Conservation (phyloP, 2,329 filamentous ascomycete genomes). For the Ophiostoma tasmaniense region DNA sequence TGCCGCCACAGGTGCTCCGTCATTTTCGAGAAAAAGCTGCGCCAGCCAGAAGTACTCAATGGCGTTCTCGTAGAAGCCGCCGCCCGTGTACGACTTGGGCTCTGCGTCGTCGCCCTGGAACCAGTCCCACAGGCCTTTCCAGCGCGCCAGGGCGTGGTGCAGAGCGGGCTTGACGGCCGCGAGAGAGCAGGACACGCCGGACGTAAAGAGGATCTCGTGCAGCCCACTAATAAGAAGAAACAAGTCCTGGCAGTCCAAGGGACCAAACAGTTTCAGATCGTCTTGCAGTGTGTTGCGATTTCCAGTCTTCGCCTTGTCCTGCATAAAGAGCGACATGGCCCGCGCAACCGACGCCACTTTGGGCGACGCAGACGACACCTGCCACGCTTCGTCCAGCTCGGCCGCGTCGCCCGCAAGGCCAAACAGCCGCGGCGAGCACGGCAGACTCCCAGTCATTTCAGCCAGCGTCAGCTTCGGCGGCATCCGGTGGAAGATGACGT, state of each 20-base stretch:
- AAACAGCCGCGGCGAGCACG: not conserved
- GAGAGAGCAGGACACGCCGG: not conserved
- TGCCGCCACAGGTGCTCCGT: not conserved
- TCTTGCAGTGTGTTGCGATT: not conserved
- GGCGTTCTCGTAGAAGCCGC: not conserved
- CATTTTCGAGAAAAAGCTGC: not conserved
- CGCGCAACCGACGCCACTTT: not conserved
- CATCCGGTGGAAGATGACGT: slow-evolving; percentile 1
- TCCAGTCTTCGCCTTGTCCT: not conserved
- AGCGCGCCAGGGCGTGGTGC: not conserved
- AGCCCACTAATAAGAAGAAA: not conserved
- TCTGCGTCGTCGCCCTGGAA: not conserved
- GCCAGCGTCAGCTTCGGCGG: not conserved
- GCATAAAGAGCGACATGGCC: not conserved
- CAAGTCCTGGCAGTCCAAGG: not conserved
- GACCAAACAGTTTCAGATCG: not conserved
- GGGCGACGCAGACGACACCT: not conserved
- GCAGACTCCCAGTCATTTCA: not conserved
- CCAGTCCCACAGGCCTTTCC: not conserved
- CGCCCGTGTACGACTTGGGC: not conserved
- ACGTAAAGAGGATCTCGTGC: not conserved
- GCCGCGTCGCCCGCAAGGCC: not conserved
- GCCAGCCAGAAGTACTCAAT: not conserved
- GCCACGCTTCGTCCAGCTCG: not conserved
- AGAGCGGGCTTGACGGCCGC: not conserved